A percentile compares a stretch with the other conserved stretches of the same genome.
phyloP scores from a whole-genome alignment of 2,329 filamentous ascomycete genomes.

The Ophiosphaerella herpotricha region DNA sequence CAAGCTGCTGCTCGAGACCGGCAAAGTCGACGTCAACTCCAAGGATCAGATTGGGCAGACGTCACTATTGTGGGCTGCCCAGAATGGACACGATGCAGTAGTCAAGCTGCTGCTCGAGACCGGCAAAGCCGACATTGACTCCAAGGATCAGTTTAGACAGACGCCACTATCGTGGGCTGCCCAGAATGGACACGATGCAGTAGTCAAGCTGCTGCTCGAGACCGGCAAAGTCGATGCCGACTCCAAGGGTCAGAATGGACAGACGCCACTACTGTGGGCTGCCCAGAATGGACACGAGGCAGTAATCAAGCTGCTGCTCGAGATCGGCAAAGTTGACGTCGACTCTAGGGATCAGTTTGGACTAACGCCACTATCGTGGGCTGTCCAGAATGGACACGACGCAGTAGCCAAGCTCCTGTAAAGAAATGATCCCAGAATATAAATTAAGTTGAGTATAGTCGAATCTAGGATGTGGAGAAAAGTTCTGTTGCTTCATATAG shows the following conservation, averaged over 20 bases:
- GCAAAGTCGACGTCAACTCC: background rate
- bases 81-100: too few species aligned
- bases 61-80: background rate
- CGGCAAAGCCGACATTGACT: too few species aligned
- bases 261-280: constrained; percentile 1
- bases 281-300: background rate
- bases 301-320: background rate
- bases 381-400: too few species aligned
- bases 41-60: background rate
- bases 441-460: too few species aligned
- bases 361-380: too few species aligned
- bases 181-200: background rate
- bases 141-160: background rate
- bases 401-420: too few species aligned
- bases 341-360: too few species aligned
- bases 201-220: background rate
- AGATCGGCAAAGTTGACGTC: background rate
- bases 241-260: background rate
- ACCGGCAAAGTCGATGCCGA: constrained; percentile 1
- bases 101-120: too few species aligned
- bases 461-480: too few species aligned
- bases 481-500: too few species aligned
- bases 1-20: background rate
- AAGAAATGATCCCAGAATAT: too few species aligned
- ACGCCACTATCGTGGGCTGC: background rate